Base-by-base conservation (phyloP, 2,329 filamentous ascomycete species). In the Xylaria sp. region DNA sequence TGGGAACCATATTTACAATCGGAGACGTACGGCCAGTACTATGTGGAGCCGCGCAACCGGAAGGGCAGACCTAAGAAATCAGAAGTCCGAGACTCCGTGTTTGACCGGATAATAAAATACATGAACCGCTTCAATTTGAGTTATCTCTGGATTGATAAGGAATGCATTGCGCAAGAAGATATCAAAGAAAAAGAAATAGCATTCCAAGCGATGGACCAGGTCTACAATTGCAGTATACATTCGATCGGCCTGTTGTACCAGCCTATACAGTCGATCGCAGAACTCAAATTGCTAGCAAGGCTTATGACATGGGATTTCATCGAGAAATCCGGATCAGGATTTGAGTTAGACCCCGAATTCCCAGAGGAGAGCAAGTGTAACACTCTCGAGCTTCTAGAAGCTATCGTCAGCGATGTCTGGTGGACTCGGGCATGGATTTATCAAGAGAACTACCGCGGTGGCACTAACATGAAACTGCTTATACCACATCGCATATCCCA, bases 341-440 rank as follows among this genome's bases (percentile, higher is more conserved):
- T n/a, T 23, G 47, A 25, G 29, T 44, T 23, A 19, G 17, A 13
- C 5, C 1, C 49, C 6, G 7, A 6, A 1, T 25, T 43, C 15
- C 7, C 27, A 2, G 1, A 1, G 4, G 8, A 13, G 25, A 44
- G 10, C n/a, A 10, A 27, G 13, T 23, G 38, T 17, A 25, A 44
- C n/a, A 53, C 9, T 29, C 51, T 43, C 17, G 21, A 38, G 23
- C 7, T 62, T 15, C 19, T 59, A 19, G 17, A 35, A 46, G 53
- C 21, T 3, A 41, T 43, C 29, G 35, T 53, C n/a, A 31, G 29
- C 0, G 72, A 75, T 9, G 41, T 33, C 3, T 75, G 72, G 73
- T 76, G 72, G 73, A 62, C 40, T 0, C 64, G 74, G 6, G 72
- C 71, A 1, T 76, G 73, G 74, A 75, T 69, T 0, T 75, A 72